Percentiles rank a stretch among this genome's conserved stretches.
These are phyloP conservation scores for Kluyveromyces marxianus DNA, from an alignment of 1,139 yeast species.

Conservation along the genomic window DNA sequence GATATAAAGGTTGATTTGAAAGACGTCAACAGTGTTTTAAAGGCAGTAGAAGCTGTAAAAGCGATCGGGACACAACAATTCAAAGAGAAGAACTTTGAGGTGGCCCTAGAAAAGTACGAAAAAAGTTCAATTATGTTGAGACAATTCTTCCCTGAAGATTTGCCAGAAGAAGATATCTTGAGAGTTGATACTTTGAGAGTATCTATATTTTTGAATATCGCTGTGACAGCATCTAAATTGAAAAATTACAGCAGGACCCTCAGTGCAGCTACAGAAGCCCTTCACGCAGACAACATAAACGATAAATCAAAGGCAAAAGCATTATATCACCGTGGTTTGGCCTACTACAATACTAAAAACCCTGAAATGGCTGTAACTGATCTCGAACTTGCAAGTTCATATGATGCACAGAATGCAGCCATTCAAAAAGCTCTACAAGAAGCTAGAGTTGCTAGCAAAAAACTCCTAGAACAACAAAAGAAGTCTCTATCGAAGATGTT, in stretches of 20 bases:
- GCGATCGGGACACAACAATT: slow-evolving; percentile 70
- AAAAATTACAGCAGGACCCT: slow-evolving; percentile 51
- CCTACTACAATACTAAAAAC: slow-evolving; percentile 54
- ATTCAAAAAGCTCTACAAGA: slow-evolving; percentile 60
- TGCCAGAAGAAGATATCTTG: slow-evolving; percentile 45
- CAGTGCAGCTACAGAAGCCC: slow-evolving; percentile 56
- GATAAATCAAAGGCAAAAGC: slow-evolving; percentile 77
- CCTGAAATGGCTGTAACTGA: slow-evolving; percentile 64
- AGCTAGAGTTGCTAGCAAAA: slow-evolving; percentile 46
- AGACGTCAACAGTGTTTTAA: slow-evolving; percentile 55
- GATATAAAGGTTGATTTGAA: slow-evolving; percentile 58
- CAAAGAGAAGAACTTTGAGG: slow-evolving; percentile 51
- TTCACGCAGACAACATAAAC: slow-evolving; percentile 54
- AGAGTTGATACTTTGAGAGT: slow-evolving; percentile 47
- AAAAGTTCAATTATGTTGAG: slow-evolving; percentile 64
- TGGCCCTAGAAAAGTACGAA: slow-evolving; percentile 58
- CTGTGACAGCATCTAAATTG: slow-evolving; percentile 66
- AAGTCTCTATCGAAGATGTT: slow-evolving; percentile 85
- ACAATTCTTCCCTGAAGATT: slow-evolving; percentile 70
- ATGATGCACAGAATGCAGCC: slow-evolving; percentile 70
- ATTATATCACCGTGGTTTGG: slow-evolving; percentile 76
- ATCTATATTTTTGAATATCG: slow-evolving; percentile 61
- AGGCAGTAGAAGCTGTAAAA: slow-evolving; percentile 62
- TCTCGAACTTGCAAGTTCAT: slow-evolving; percentile 56
- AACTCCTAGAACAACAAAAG: slow-evolving; percentile 62